Evolutionary conservation across 2,329 filamentous ascomycete species (phyloP).

Genomic region (Ophiocordyceps australis): DNA sequence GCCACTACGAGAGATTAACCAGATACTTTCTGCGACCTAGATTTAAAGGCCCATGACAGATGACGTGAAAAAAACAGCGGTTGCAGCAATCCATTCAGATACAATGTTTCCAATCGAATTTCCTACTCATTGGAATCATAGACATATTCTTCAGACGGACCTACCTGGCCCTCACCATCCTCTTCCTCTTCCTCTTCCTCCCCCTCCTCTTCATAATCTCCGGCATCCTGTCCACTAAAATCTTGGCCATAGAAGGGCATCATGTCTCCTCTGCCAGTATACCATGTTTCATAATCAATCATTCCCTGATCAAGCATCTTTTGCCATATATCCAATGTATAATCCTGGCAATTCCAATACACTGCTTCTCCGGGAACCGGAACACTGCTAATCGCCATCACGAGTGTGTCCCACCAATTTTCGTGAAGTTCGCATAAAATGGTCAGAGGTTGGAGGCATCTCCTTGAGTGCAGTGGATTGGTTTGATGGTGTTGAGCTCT

Average conservation of each 20-base stretch:
- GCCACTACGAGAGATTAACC: too few relatives aligned
- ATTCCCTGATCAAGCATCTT: neutral
- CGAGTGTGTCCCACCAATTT: neutral
- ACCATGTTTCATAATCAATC: neutral
- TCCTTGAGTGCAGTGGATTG: neutral
- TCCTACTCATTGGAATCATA: conserved; percentile 1
- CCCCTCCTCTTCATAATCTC: neutral
- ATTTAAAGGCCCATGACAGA: too few relatives aligned
- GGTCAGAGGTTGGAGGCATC: neutral
- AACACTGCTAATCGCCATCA: neutral
- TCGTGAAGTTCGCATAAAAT: neutral
- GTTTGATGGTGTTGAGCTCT: neutral
- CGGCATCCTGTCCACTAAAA: neutral
- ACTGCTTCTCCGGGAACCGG: neutral
- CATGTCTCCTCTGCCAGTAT: neutral
- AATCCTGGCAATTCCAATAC: conserved; percentile 1
- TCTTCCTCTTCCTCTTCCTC: neutral
- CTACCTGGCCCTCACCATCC: neutral
- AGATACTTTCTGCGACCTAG: too few relatives aligned
- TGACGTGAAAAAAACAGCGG: too few relatives aligned
- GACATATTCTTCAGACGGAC: conserved; percentile 1
- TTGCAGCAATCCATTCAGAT: neutral
- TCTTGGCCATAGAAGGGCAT: conserved; percentile 1
- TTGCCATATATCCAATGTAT: conserved; percentile 1
- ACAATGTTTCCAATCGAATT: neutral